Evolutionary conservation across 495 filamentous ascomycete genomes (phyloP), one percentile per base, ranked within the genome.

Genomic region (Rhypophila decipiens): DNA sequence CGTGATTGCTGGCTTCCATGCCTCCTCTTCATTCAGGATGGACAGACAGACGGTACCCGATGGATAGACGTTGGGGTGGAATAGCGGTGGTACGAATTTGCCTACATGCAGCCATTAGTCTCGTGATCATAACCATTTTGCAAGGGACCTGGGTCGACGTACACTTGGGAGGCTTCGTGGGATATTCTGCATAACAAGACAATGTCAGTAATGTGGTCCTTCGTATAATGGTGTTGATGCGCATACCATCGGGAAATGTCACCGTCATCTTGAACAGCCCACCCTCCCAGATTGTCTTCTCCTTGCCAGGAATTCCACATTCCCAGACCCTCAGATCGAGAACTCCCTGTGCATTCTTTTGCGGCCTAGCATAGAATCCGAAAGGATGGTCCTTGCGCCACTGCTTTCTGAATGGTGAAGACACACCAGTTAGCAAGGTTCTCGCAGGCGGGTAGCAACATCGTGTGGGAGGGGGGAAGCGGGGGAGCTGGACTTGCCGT

Each of bases 141-240:
- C 13, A 40, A 18, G 33, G 27, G 20, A 18, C n/a, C 13, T 21
- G 20, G 18, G 20, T 41, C 15, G 24, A 73, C 80, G 48, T 79
- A 96, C 93, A 99, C 68, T 99, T 99, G 0, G 93, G 93, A 22
- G 93, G 93, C 64, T 99, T 99, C 38, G 93, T 97, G 24, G 93
- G 93, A 66, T 99, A 99, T 60, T 99, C 93, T 98, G 58, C 51
- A 65, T 24, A 41, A 10, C 35, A 39, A 53, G 39, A 43, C 51
- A 22, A 17, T 46, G 27, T 59, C 27, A 59, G 51, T 42, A 3
- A 53, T 23, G 20, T 40, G 17, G 31, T 45, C 19, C 24, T 36
- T 36, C 21, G 2, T 2, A 5, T 17, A 12, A 11, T 11, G 23
- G 43, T 23, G 27, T 13, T 5, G 36, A 39, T 39, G 44, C 39